Percentiles rank a stretch among this genome's conserved stretches.
These are phyloP conservation scores for Aegle marmelos DNA, from an alignment of 345 rosid species.

Conservation along the genomic window DNA sequence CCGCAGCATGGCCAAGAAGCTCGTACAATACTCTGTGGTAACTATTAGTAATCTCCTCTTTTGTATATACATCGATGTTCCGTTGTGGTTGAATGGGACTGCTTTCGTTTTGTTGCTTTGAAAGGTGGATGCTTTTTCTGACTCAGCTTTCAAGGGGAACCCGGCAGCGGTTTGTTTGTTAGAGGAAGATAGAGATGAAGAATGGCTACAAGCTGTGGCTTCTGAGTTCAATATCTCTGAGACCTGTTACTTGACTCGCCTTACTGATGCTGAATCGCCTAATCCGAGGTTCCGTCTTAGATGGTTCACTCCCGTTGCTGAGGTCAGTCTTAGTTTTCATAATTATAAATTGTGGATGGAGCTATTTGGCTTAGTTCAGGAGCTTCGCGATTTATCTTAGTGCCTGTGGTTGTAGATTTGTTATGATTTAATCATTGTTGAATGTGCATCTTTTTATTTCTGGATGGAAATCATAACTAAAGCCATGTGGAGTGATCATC, in stretches of 20 bases:
- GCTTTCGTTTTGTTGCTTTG: background rate
- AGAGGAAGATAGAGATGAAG: slow-evolving; percentile 58
- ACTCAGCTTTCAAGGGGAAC: slow-evolving; percentile 70
- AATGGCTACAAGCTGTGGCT: slow-evolving; percentile 64
- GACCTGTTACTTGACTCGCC: slow-evolving; percentile 45
- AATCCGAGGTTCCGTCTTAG: slow-evolving; percentile 51
- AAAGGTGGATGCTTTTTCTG: slow-evolving; percentile 78
- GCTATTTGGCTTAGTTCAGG: background rate
- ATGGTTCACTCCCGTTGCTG: slow-evolving; percentile 61
- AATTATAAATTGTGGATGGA: no score
- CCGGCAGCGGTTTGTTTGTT: slow-evolving; percentile 83
- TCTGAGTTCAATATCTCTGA: slow-evolving; percentile 54
- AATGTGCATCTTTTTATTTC: background rate
- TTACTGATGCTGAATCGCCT: slow-evolving; percentile 7
- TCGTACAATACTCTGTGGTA: slow-evolving; percentile 48
- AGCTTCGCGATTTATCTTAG: background rate
- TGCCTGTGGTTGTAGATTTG: background rate
- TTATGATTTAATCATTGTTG: no score
- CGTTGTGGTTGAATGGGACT: background rate
- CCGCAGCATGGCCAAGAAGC: slow-evolving; percentile 29
- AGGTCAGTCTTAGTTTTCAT: slow-evolving; percentile 24
- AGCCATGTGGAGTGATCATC: background rate
- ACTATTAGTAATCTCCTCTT: background rate
- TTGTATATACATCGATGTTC: background rate
- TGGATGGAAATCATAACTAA: background rate